Percentiles rank a stretch among this genome's conserved stretches.
phyloP scores from a whole-genome alignment of 441 rosid genomes.

The Capsella rubella region DNA sequence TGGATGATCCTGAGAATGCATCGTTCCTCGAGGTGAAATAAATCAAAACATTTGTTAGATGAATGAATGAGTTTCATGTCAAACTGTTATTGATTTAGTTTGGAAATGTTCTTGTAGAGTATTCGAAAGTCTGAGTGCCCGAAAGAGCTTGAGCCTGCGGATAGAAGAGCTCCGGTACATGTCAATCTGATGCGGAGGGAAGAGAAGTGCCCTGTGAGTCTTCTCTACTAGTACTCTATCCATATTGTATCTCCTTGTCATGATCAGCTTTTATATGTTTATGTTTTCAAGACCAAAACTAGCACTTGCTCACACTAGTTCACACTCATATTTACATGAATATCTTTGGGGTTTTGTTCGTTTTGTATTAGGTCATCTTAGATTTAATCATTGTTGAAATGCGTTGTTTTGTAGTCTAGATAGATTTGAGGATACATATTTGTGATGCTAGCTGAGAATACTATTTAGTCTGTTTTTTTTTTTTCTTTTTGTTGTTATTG shows the following conservation, averaged over 20 bases:
- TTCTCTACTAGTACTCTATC: conserved; percentile 19
- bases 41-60: background rate
- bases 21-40: conserved; percentile 82
- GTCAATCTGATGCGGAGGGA: conserved; percentile 87
- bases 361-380: too few species aligned
- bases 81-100: background rate
- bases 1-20: conserved; percentile 97
- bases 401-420: too few species aligned
- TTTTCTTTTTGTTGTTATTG: too few species aligned
- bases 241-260: background rate
- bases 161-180: conserved; percentile 80
- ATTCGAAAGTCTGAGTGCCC: conserved; percentile 96
- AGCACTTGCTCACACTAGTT: background rate
- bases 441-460: too few species aligned
- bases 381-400: too few species aligned
- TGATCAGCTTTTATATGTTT: background rate
- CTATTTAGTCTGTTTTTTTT: too few species aligned
- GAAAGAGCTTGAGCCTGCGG: conserved; percentile 88
- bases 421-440: too few species aligned
- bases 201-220: conserved; percentile 76
- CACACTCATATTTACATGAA: too few species aligned
- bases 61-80: background rate
- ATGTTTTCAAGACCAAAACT: background rate
- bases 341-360: too few species aligned
- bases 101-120: conserved; percentile 55